These are phyloP conservation scores for Fusarium compactum DNA, from an alignment of 2,329 filamentous ascomycete species.

Conservation along the genomic window DNA sequence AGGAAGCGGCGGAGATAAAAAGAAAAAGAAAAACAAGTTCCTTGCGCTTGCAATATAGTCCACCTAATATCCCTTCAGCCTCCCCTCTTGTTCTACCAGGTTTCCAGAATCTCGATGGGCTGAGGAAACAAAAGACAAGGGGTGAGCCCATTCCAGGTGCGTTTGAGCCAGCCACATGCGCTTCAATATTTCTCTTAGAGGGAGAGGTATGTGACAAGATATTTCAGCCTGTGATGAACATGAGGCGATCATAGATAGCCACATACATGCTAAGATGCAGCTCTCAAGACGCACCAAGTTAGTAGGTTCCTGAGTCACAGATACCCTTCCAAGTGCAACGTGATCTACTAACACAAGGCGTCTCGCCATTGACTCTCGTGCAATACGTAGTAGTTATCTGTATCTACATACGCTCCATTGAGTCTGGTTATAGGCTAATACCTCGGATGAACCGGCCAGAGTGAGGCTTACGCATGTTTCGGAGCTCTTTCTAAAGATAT, in stretches of 20 bases:
- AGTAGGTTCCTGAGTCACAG: conserved; percentile 12
- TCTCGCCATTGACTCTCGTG: conserved; percentile 35
- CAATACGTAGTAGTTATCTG: conserved; percentile 18
- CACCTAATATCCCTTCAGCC: not conserved
- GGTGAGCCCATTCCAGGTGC: conserved; percentile 12
- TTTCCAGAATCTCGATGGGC: conserved; percentile 20
- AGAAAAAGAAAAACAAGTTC: not conserved
- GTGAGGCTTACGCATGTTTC: conserved; percentile 13
- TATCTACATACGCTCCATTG: not conserved
- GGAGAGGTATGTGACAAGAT: conserved; percentile 26
- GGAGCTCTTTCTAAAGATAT: conserved; percentile 22
- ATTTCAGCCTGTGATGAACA: conserved; percentile 7
- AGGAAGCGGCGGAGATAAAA: not conserved
- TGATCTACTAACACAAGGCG: conserved; percentile 25
- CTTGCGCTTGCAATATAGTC: not conserved
- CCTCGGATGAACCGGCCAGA: conserved; percentile 17
- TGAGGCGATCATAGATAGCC: conserved; percentile 4
- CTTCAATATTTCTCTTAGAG: conserved; percentile 5
- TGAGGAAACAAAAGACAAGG: conserved; percentile 16
- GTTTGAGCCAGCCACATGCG: conserved; percentile 38
- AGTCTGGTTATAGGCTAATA: conserved; percentile 8
- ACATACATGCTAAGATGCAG: not conserved
- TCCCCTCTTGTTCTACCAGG: conserved; percentile 10
- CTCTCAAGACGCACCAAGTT: not conserved
- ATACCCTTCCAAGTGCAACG: conserved; percentile 21